Percentiles rank a stretch among this genome's conserved stretches.
These are phyloP conservation scores for Alloascoidea africana DNA, from an alignment of 805 yeast species.

Conservation along the genomic window DNA sequence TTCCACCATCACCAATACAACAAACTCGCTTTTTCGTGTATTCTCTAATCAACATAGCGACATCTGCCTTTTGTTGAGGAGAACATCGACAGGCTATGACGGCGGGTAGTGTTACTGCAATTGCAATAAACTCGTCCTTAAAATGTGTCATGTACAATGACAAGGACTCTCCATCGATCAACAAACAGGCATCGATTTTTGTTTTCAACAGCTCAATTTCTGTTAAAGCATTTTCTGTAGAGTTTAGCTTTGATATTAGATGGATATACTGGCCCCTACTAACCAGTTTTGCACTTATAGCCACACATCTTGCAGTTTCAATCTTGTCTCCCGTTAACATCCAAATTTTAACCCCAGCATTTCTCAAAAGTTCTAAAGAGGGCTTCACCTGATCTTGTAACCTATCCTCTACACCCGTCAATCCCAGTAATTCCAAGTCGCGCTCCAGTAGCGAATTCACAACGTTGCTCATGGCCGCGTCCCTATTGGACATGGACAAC, in stretches of 20 bases:
- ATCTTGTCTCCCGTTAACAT: conserved; percentile 99
- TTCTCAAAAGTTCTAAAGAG: conserved; percentile 79
- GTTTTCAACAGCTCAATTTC: conserved; percentile 58
- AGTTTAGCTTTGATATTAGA: conserved; percentile 51
- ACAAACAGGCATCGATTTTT: conserved; percentile 53
- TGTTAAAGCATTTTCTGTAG: conserved; percentile 53
- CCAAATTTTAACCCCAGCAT: conserved; percentile 97
- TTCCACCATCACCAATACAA: conserved; percentile 99
- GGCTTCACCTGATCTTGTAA: conserved; percentile 84
- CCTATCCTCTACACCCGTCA: conserved; percentile 96
- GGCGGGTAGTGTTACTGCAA: conserved; percentile 70
- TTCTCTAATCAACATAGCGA: conserved; percentile 65
- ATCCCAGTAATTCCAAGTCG: conserved; percentile 73
- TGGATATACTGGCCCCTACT: conserved; percentile 91
- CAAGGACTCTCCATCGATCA: conserved; percentile 90
- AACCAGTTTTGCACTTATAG: conserved; percentile 87
- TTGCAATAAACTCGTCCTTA: conserved; percentile 58
- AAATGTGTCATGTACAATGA: conserved; percentile 48
- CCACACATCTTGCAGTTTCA: conserved; percentile 95
- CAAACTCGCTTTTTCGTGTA: conserved; percentile 83
- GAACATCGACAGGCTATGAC: conserved; percentile 98
- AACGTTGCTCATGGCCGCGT: conserved; percentile 51
- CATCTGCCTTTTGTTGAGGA: conserved; percentile 97
- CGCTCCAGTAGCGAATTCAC: conserved; percentile 59
- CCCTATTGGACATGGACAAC: conserved; percentile 68